Conservation (phyloP, 306 rosid genomes). For the Prinsepia uniflora region DNA sequence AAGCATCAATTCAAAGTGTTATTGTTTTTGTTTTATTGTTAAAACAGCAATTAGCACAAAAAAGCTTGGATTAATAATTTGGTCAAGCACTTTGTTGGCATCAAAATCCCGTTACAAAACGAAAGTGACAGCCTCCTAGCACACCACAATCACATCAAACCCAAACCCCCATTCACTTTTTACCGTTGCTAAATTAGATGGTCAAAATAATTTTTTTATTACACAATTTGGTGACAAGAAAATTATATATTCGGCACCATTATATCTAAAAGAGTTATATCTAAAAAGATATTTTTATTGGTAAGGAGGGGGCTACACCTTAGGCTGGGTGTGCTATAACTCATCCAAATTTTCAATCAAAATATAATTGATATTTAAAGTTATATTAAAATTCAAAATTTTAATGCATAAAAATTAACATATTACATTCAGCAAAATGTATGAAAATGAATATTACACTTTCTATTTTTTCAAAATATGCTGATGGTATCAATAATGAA, state of each 20-base stretch:
- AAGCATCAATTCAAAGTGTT: background rate
- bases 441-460: too few species aligned
- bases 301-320: too few species aligned
- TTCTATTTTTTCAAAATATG: too few species aligned
- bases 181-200: conserved; percentile 44
- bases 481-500: too few species aligned
- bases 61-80: conserved; percentile 9
- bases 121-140: conserved; percentile 15
- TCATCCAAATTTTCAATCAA: too few species aligned
- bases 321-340: too few species aligned
- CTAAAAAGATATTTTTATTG: too few species aligned
- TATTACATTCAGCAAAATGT: too few species aligned
- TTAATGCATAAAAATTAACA: too few species aligned
- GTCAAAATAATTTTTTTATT: background rate
- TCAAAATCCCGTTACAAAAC: conserved; percentile 24
- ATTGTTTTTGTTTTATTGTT: background rate
- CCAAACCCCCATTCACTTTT: conserved; percentile 18
- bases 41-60: background rate
- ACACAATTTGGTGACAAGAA: background rate
- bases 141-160: conserved; percentile 22
- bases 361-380: too few species aligned
- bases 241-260: background rate
- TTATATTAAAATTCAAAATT: too few species aligned
- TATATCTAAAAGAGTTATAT: too few species aligned
- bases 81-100: conserved; percentile 4